These are phyloP conservation scores for Furcasterigmium sp. DNA, from an alignment of 2,329 filamentous ascomycete genomes.

Conservation along the genomic window DNA sequence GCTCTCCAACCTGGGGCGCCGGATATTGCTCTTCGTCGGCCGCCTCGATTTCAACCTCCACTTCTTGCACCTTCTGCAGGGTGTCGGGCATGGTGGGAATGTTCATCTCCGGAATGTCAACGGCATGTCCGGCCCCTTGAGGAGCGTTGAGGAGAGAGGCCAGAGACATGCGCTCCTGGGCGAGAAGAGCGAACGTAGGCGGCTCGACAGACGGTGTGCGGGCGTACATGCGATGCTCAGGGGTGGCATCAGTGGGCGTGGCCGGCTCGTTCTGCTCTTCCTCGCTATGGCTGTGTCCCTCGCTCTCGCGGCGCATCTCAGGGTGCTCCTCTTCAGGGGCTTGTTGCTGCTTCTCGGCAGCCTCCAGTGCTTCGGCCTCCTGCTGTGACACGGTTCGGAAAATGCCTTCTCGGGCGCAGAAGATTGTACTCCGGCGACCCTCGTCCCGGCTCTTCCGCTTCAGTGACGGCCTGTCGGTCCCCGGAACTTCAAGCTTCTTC, in stretches of 20 bases:
- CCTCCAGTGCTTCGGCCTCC: conserved; percentile 40
- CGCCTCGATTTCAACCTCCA: conserved; percentile 1
- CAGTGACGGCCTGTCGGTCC: conserved; percentile 11
- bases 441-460: conserved; percentile 25
- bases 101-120: conserved; percentile 22
- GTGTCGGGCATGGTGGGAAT: conserved; percentile 38
- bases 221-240: conserved; percentile 38
- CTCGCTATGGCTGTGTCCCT: neutral
- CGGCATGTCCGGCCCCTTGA: conserved; percentile 29
- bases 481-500: conserved; percentile 9
- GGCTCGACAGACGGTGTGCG: conserved; percentile 59
- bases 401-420: conserved; percentile 58
- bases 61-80: conserved; percentile 7
- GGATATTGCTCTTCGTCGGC: neutral
- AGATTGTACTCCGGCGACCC: conserved; percentile 46
- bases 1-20: neutral
- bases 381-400: conserved; percentile 56
- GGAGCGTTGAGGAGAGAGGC: conserved; percentile 57
- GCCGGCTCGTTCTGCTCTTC: conserved; percentile 14
- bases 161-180: conserved; percentile 51
- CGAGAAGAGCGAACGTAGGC: conserved; percentile 50
- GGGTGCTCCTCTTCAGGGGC: neutral
- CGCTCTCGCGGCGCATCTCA: neutral
- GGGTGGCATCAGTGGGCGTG: conserved; percentile 24
- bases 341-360: conserved; percentile 17